These are phyloP conservation scores for Kuraishia piskuri DNA, from an alignment of 805 yeast species.

Conservation along the genomic window DNA sequence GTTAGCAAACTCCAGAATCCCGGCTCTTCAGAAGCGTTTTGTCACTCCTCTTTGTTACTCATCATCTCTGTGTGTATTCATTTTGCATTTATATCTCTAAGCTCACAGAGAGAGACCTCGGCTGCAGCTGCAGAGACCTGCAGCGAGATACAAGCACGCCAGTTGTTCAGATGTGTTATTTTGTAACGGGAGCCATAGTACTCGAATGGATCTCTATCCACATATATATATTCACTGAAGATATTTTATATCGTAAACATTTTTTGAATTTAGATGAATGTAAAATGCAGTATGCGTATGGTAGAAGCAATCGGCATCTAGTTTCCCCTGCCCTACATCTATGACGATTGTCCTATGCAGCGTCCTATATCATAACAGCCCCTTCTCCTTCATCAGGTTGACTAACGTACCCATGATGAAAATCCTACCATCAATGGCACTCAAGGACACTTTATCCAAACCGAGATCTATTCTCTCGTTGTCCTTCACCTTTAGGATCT, in stretches of 20 bases:
- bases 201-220: no score
- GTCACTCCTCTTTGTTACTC: neutral
- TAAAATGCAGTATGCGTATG: no score
- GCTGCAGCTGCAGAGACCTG: neutral
- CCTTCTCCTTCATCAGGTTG: constrained; percentile 15
- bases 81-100: neutral
- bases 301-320: no score
- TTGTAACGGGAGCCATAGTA: no score
- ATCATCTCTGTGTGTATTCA: neutral
- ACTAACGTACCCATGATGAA: constrained; percentile 28
- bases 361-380: neutral
- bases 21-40: neutral
- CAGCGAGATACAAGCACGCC: no score
- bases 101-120: neutral
- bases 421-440: constrained; percentile 40
- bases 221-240: no score
- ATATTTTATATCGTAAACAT: no score
- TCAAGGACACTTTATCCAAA: constrained; percentile 30
- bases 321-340: no score
- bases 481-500: constrained; percentile 21
- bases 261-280: no score
- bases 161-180: no score
- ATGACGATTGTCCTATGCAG: no score
- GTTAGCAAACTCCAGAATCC: neutral
- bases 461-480: constrained; percentile 27